A percentile compares a stretch with the other conserved stretches of the same genome.
Conservation (phyloP, 176 grass and related monocot species). For the Dendrocalamus sinicus region DNA sequence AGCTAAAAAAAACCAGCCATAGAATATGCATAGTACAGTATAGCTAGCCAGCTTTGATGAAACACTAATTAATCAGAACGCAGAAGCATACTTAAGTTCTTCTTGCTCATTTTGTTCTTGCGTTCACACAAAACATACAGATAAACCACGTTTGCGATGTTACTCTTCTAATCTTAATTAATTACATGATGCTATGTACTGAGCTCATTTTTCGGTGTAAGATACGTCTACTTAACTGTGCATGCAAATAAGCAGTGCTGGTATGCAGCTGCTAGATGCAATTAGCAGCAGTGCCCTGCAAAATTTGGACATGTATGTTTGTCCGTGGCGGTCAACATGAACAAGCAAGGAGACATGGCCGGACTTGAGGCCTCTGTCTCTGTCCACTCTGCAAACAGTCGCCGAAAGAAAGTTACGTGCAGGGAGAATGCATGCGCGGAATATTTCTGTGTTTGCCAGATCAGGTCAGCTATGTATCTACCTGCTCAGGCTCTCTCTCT, state of each 20-base stretch:
- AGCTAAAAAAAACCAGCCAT: background rate
- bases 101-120: background rate
- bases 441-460: constrained; percentile 50
- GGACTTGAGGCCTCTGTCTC: constrained; percentile 26
- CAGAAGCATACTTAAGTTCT: background rate
- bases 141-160: background rate
- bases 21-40: background rate
- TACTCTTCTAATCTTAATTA: background rate
- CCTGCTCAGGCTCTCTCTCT: background rate
- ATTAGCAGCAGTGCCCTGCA: constrained; percentile 19
- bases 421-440: constrained; percentile 39
- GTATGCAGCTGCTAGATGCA: background rate
- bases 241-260: background rate
- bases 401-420: background rate
- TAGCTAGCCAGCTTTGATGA: background rate
- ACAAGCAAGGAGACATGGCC: constrained; percentile 38
- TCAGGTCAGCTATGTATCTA: constrained; percentile 7
- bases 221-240: background rate
- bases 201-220: background rate
- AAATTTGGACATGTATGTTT: constrained; percentile 39
- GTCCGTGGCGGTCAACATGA: constrained; percentile 46
- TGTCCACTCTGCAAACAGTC: constrained; percentile 46
- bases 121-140: background rate
- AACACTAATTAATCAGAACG: background rate
- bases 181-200: background rate